These are phyloP conservation scores for Amoeboaphelidium occidentale DNA, from an alignment of 371 early-diverging fungal genomes.

Conservation along the genomic window DNA sequence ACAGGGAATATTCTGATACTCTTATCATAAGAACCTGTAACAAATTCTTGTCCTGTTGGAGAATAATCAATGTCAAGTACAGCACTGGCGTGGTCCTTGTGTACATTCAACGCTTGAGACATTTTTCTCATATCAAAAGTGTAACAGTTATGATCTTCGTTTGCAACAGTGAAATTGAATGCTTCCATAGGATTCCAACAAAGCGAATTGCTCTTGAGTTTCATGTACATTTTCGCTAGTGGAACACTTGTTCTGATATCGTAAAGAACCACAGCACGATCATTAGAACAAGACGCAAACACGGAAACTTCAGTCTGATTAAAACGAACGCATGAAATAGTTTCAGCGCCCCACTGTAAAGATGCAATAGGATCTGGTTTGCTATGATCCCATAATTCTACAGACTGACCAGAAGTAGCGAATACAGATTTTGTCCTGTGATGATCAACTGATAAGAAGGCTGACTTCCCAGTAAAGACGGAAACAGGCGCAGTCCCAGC, in stretches of 20 bases:
- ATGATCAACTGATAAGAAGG: conserved; percentile 25
- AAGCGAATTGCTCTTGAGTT: conserved; percentile 66
- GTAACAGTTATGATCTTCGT: conserved; percentile 92
- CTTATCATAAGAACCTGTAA: conserved; percentile 85
- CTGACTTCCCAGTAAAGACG: not conserved
- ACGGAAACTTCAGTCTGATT: conserved; percentile 80
- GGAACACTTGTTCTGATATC: conserved; percentile 67
- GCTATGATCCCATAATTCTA: conserved; percentile 77
- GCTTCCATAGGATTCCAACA: conserved; percentile 97
- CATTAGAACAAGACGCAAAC: conserved; percentile 67
- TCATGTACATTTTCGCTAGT: conserved; percentile 44
- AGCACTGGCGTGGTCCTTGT: conserved; percentile 91
- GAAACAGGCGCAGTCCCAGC: not conserved
- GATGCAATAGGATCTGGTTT: conserved; percentile 53
- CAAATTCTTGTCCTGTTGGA: conserved; percentile 91
- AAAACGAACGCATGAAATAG: conserved; percentile 68
- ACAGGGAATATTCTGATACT: conserved; percentile 77
- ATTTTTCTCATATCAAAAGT: conserved; percentile 89
- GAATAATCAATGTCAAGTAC: conserved; percentile 90
- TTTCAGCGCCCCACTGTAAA: conserved; percentile 80
- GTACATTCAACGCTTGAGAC: conserved; percentile 47
- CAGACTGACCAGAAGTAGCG: conserved; percentile 53
- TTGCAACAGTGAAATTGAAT: conserved; percentile 73
- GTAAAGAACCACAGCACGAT: conserved; percentile 76
- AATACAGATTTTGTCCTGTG: conserved; percentile 55